These are phyloP conservation scores for Brassica napus DNA, from an alignment of 345 rosid genomes.

Conservation along the genomic window Da-Ae NC_063450.1:37799001-37799500, in stretches of 20 bases:
- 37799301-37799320: conserved; percentile 95
- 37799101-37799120: neutral
- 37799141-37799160: conserved; percentile 98
- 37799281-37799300: conserved; percentile 87
- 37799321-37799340: conserved; percentile 92
- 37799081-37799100: neutral
- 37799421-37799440: conserved; percentile 60
- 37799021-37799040: conserved; percentile 88
- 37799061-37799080: conserved; percentile 73
- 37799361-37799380: neutral
- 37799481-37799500: conserved; percentile 90
- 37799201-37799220: neutral
- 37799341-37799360: conserved; percentile 76
- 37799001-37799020: conserved; percentile 99
- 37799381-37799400: conserved; percentile 1
- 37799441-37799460: conserved; percentile 94
- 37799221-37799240: neutral
- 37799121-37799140: conserved; percentile 7
- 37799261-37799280: conserved; percentile 95
- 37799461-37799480: conserved; percentile 93
- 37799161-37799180: conserved; percentile 78
- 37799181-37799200: neutral
- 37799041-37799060: conserved; percentile 94
- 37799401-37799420: neutral
- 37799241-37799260: conserved; percentile 83